Conservation (phyloP, 352 stramenopile species). For the Globisporangium solare region DNA sequence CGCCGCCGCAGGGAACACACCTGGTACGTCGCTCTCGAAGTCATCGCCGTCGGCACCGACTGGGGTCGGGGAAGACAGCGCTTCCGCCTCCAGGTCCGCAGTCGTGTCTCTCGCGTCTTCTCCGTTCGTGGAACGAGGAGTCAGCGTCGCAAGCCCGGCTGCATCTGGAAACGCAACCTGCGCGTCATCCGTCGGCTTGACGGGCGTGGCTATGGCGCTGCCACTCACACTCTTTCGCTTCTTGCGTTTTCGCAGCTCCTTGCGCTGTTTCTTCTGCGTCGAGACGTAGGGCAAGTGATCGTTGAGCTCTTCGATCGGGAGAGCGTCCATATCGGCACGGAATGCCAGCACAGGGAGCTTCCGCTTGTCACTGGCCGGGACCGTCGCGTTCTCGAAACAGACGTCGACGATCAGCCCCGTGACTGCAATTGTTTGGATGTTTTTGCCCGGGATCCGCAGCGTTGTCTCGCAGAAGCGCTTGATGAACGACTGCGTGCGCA, state of each 20-base stretch:
- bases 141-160: not conserved
- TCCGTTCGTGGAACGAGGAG: not conserved
- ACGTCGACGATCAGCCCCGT: conserved; percentile 91
- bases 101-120: conserved; percentile 10
- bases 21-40: conserved; percentile 11
- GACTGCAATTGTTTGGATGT: conserved; percentile 70
- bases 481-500: conserved; percentile 85
- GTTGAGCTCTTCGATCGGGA: conserved; percentile 89
- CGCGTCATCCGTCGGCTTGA: not conserved
- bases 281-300: conserved; percentile 77
- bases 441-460: conserved; percentile 71
- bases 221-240: conserved; percentile 39
- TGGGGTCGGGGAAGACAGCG: conserved; percentile 2
- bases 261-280: conserved; percentile 50
- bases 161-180: not conserved
- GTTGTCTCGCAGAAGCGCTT: conserved; percentile 73
- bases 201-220: not conserved
- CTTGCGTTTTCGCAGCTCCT: conserved; percentile 60
- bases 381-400: conserved; percentile 59
- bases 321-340: conserved; percentile 94
- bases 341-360: conserved; percentile 88
- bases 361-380: conserved; percentile 42
- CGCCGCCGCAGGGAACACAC: conserved; percentile 28
- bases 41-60: conserved; percentile 34
- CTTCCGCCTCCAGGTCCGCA: conserved; percentile 19